These are phyloP conservation scores for Aleurites moluccanus DNA, from an alignment of 441 rosid genomes.

Conservation along the genomic window DNA sequence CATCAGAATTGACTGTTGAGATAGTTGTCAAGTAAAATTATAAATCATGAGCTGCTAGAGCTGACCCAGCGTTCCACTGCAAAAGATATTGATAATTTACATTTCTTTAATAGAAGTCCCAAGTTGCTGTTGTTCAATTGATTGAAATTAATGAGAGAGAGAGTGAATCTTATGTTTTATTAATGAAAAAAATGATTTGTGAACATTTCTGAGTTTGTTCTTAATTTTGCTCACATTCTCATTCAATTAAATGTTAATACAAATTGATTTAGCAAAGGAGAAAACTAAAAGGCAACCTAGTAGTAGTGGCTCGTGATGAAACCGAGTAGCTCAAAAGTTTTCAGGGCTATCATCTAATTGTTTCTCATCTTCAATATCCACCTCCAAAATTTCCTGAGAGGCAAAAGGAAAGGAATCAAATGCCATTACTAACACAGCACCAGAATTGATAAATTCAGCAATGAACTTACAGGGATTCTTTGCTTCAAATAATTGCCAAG, in stretches of 20 bases:
- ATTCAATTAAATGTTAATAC: not conserved
- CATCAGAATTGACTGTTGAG: slow-evolving; percentile 6
- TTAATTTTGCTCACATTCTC: not conserved
- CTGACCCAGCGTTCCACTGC: not conserved
- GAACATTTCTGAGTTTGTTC: not conserved
- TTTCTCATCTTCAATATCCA: slow-evolving; percentile 83
- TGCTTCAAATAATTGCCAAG: slow-evolving; percentile 85
- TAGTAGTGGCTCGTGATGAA: not conserved
- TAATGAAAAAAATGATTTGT: not conserved
- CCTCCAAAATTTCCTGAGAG: slow-evolving; percentile 76
- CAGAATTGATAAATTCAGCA: not conserved
- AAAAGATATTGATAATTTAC: slow-evolving; percentile 8
- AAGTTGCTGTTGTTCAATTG: not conserved
- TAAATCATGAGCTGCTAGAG: not conserved
- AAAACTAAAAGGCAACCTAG: not conserved
- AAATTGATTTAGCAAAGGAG: not conserved
- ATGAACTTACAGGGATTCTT: slow-evolving; percentile 70
- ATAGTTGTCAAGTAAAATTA: slow-evolving; percentile 23
- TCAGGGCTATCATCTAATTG: slow-evolving; percentile 92
- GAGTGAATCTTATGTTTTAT: not conserved
- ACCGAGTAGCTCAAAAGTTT: slow-evolving; percentile 51
- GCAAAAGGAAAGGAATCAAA: not conserved
- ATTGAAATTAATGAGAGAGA: too few relatives aligned
- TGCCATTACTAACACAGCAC: not conserved
- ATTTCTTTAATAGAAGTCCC: not conserved